Base-by-base conservation (phyloP, 2,329 filamentous ascomycete species). In the Phyllosticta paracitricarpa region DNA sequence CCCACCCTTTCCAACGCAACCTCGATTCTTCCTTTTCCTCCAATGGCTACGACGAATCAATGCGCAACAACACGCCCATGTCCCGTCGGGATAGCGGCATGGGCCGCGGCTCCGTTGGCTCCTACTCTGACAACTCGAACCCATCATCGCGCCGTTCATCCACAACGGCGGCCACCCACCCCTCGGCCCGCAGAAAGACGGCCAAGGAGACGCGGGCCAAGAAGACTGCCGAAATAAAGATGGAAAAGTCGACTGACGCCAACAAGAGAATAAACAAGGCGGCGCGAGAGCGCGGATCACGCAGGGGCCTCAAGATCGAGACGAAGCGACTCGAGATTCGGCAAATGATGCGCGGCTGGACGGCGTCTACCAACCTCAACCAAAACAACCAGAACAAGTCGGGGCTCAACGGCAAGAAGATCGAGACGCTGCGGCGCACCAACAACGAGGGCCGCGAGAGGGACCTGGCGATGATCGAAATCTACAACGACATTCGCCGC, bases 361-460 rank as follows among this genome's bases (percentile, higher is more conserved):
- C 12, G 9, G 60, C 60, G 19, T 10, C 19, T 9, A 55, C 51
- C 1, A 30, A 54, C 19, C 56, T 61, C 7, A 61, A 61, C 51
- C 33, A 56, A 4, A 61, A 61, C 60, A 61, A 61, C 33, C 54
- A 58, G 19, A 61, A 58, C 24, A 61, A 61, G 24, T 58, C 55
- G 2, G 60, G 60, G 10, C 52, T 61, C 51, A 53, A 58, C 17
- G 55, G 55, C 30, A 61, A 61, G 60, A 61, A 61, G 56, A 51
- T 58, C 33, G 60, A 61, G 60, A 61, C 57, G 30, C 56, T 61
- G 30, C 33, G 52, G 26, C 51, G 48, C n/a, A 61, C 53, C 25
- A 57, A 56, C 25, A 4, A 61, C 30, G 55, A 61, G 14, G 56
- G 55, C n/a, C 52, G 60, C 9, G 56, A 51, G 26, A 51, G 51